A percentile compares a stretch with the other conserved stretches of the same genome.
phyloP scores from a whole-genome alignment of 2,329 filamentous ascomycete genomes.

The Nigrograna mackinnonii region DNA sequence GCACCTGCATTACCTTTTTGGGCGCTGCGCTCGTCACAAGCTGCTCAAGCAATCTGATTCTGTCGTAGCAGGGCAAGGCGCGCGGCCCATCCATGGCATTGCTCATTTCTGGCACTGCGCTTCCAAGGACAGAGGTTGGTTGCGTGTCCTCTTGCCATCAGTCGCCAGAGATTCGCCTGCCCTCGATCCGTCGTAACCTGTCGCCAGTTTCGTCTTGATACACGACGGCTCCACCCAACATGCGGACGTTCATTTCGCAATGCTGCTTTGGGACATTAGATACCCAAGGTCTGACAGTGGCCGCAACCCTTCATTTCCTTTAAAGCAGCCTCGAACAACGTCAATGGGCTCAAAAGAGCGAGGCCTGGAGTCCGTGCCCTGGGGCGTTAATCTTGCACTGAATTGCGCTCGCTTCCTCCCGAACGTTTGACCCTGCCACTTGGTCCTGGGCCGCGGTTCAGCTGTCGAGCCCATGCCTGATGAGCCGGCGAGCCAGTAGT shows the following conservation, averaged over 20 bases:
- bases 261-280: slow-evolving; percentile 29
- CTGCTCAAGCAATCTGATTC: no score
- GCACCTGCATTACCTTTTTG: slow-evolving; percentile 29
- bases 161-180: no score
- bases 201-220: slow-evolving; percentile 40
- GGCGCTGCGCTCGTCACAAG: slow-evolving; percentile 9
- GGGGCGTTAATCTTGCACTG: slow-evolving; percentile 37
- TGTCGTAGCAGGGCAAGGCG: no score
- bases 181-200: no score
- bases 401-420: slow-evolving; percentile 42
- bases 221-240: slow-evolving; percentile 34
- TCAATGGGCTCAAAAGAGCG: slow-evolving; percentile 27
- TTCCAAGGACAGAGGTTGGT: not conserved
- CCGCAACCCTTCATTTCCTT: slow-evolving; percentile 44
- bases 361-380: slow-evolving; percentile 30
- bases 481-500: no score
- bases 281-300: slow-evolving; percentile 31
- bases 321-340: slow-evolving; percentile 28
- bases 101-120: not conserved
- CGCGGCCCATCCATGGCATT: no score
- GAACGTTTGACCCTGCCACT: slow-evolving; percentile 41
- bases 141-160: slow-evolving; percentile 19
- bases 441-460: slow-evolving; percentile 31
- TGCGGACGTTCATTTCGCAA: slow-evolving; percentile 35
- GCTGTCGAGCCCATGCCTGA: slow-evolving; percentile 21